Conservation (phyloP, 495 filamentous ascomycete genomes). For the Rusavskia elegans region DNA sequence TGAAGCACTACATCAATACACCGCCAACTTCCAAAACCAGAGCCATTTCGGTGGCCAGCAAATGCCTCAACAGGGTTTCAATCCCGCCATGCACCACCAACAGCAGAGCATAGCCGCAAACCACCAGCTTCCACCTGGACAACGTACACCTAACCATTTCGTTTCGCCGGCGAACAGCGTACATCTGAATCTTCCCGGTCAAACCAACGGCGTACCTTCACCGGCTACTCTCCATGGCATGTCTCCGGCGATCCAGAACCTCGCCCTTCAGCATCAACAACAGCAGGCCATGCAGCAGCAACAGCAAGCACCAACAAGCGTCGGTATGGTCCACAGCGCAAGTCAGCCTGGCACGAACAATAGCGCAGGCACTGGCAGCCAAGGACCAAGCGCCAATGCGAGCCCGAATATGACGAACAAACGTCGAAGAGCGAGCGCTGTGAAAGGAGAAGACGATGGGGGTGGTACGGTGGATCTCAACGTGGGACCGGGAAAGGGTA, state of each 20-base stretch:
- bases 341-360: conserved; percentile 52
- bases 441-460: conserved; percentile 61
- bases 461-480: conserved; percentile 29
- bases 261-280: conserved; percentile 27
- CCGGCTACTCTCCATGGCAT: conserved; percentile 20
- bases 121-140: conserved; percentile 3
- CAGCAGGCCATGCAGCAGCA: conserved; percentile 15
- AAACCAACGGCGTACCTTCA: conserved; percentile 24
- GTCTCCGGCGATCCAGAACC: conserved; percentile 13
- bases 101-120: conserved; percentile 15
- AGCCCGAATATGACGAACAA: conserved; percentile 69
- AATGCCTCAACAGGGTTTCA: neutral
- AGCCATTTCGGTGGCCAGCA: conserved; percentile 11
- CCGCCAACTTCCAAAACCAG: conserved; percentile 25
- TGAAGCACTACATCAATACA: conserved; percentile 44
- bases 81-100: conserved; percentile 23
- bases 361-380: conserved; percentile 36
- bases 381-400: conserved; percentile 65
- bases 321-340: conserved; percentile 54
- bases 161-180: conserved; percentile 32
- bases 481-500: conserved; percentile 35
- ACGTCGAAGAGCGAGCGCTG: conserved; percentile 49
- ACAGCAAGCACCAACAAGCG: conserved; percentile 12
- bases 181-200: conserved; percentile 31
- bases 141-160: conserved; percentile 26